These are phyloP conservation scores for Pichia insulana DNA, from an alignment of 805 yeast species.

Conservation along the genomic window DNA sequence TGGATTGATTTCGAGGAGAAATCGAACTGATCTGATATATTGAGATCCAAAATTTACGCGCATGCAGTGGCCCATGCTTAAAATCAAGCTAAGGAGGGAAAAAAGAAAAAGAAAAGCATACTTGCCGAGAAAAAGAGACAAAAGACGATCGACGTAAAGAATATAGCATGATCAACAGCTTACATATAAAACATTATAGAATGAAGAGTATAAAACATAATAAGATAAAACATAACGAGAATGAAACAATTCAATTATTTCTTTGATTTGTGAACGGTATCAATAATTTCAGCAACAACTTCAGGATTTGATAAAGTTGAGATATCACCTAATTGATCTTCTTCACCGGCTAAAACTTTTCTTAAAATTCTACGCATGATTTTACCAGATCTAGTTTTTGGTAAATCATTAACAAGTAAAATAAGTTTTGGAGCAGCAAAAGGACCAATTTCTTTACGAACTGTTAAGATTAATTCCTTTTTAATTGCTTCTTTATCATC, in stretches of 20 bases:
- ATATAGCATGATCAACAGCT: too few species aligned
- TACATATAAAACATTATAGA: too few species aligned
- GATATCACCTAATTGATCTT: conserved; percentile 74
- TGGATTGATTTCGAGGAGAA: too few species aligned
- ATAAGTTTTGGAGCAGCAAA: conserved; percentile 79
- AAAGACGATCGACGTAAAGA: too few species aligned
- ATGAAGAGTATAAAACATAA: too few species aligned
- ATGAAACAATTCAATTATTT: neutral
- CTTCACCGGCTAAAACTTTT: conserved; percentile 66
- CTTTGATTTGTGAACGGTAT: conserved; percentile 28
- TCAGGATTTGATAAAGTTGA: conserved; percentile 72
- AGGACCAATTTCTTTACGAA: conserved; percentile 75
- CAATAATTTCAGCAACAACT: conserved; percentile 59
- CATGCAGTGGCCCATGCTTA: too few species aligned
- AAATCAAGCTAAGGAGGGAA: too few species aligned
- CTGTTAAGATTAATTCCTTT: conserved; percentile 58
- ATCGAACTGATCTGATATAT: too few species aligned
- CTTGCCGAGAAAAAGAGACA: too few species aligned
- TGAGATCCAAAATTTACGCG: too few species aligned
- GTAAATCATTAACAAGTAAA: conserved; percentile 65
- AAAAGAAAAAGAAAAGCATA: too few species aligned
- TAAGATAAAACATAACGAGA: too few species aligned
- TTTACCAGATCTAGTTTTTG: conserved; percentile 82
- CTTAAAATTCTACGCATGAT: conserved; percentile 82
- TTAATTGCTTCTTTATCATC: conserved; percentile 47